These are phyloP conservation scores for Psidium guajava DNA, from an alignment of 345 rosid species.

Conservation along the genomic window DNA sequence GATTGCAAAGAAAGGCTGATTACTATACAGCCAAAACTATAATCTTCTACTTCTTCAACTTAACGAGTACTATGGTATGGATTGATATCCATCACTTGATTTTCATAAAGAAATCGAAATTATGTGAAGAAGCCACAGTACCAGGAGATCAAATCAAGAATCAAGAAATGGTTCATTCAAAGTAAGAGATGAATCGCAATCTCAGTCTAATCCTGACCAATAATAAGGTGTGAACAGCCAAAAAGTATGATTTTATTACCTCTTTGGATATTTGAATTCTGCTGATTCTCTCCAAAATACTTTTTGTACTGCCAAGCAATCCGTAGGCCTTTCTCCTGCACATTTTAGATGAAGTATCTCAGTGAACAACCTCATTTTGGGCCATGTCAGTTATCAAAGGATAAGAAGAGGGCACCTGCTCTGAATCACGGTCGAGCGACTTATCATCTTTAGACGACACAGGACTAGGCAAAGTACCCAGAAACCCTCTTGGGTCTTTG, in stretches of 20 bases:
- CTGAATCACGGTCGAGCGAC: slow-evolving; percentile 20
- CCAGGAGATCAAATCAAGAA: not conserved
- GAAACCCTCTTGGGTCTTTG: slow-evolving; percentile 69
- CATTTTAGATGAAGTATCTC: not conserved
- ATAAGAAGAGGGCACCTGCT: slow-evolving; percentile 28
- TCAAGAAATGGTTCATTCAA: not conserved
- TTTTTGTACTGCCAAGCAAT: slow-evolving; percentile 92
- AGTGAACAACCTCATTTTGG: not conserved
- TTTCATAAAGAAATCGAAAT: not conserved
- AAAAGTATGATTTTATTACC: slow-evolving; percentile 14
- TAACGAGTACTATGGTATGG: not conserved
- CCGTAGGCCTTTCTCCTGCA: slow-evolving; percentile 66
- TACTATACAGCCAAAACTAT: not conserved
- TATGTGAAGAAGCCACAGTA: not conserved
- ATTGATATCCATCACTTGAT: not conserved
- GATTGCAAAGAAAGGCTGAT: not conserved
- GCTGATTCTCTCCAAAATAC: slow-evolving; percentile 67
- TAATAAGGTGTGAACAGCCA: not conserved
- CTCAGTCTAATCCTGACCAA: not conserved
- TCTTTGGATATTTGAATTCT: slow-evolving; percentile 13
- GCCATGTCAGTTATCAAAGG: not conserved
- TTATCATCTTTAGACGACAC: slow-evolving; percentile 53
- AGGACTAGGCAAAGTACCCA: slow-evolving; percentile 83
- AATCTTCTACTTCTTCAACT: not conserved
- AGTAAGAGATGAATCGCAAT: not conserved